Evolutionary conservation across 208 protist species (phyloP).

Genomic region (Trypanosoma mega): DNA sequence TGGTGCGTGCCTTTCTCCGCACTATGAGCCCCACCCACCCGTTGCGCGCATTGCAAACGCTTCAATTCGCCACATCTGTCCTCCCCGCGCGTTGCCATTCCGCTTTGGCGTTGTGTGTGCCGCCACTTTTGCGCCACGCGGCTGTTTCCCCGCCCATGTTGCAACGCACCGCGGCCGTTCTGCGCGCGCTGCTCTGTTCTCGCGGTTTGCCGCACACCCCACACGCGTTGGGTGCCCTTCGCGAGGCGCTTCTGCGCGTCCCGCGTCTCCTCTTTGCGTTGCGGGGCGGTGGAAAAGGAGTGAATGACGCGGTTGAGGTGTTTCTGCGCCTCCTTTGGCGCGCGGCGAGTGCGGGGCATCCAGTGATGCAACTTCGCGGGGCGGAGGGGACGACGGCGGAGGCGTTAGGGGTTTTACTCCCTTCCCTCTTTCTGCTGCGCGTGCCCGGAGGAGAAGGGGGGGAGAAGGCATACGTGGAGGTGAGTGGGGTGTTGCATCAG

Average conservation of each 20-base stretch:
- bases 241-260: conserved; percentile 1
- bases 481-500: conserved; percentile 46
- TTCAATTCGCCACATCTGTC: too few relatives aligned
- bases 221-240: background rate
- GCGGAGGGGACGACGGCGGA: background rate
- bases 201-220: conserved; percentile 4
- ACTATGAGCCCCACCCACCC: conserved; percentile 25
- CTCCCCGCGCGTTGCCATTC: too few relatives aligned
- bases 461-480: background rate
- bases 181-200: conserved; percentile 6
- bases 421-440: conserved; percentile 27
- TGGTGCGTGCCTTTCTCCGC: conserved; percentile 57
- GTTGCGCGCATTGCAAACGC: conserved; percentile 14
- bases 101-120: conserved; percentile 24
- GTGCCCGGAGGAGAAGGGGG: conserved; percentile 1
- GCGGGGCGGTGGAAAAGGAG: conserved; percentile 22
- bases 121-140: conserved; percentile 25
- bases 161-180: too few relatives aligned
- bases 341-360: conserved; percentile 43
- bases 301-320: conserved; percentile 40
- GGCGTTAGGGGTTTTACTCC: conserved; percentile 4
- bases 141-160: too few relatives aligned
- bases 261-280: conserved; percentile 34
- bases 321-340: conserved; percentile 57
- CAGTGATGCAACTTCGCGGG: conserved; percentile 16